These are phyloP conservation scores for Trichosanthes truncata DNA, from an alignment of 306 rosid species.

Conservation along the genomic window DNA sequence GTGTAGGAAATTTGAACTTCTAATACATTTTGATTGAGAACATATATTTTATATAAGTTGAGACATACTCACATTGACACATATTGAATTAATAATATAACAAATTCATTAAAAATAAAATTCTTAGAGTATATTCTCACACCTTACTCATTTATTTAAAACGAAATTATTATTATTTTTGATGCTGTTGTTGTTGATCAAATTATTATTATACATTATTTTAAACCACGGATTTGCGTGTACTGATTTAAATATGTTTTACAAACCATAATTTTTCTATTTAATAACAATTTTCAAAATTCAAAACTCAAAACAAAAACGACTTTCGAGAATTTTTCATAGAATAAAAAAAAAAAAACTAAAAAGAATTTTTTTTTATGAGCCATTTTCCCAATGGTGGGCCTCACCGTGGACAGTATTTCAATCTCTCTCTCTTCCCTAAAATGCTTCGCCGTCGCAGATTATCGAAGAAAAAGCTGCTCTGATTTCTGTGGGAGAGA, in stretches of 20 bases:
- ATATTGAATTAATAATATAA: not conserved
- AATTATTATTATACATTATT: not conserved
- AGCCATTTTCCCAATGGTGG: not conserved
- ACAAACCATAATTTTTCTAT: not conserved
- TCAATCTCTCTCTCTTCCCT: slow-evolving; percentile 7
- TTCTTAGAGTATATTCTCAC: not conserved
- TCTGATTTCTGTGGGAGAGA: not conserved
- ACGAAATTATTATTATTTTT: not conserved
- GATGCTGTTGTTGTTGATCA: not conserved
- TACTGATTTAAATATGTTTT: not conserved
- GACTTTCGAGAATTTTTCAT: not conserved
- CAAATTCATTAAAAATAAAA: not conserved
- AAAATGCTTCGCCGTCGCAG: slow-evolving; percentile 20
- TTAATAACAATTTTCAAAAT: not conserved
- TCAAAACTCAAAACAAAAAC: not conserved
- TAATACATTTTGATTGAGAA: too few relatives aligned
- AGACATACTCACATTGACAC: too few relatives aligned
- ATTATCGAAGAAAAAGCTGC: not conserved
- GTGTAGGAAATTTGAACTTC: too few relatives aligned
- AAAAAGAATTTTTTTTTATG: not conserved
- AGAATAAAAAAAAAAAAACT: not conserved
- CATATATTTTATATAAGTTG: too few relatives aligned
- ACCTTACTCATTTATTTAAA: not conserved
- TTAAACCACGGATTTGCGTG: not conserved
- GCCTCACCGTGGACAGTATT: not conserved